Base-by-base conservation (phyloP, 2,329 filamentous ascomycete species). In the Fusarium sacchari region DNA sequence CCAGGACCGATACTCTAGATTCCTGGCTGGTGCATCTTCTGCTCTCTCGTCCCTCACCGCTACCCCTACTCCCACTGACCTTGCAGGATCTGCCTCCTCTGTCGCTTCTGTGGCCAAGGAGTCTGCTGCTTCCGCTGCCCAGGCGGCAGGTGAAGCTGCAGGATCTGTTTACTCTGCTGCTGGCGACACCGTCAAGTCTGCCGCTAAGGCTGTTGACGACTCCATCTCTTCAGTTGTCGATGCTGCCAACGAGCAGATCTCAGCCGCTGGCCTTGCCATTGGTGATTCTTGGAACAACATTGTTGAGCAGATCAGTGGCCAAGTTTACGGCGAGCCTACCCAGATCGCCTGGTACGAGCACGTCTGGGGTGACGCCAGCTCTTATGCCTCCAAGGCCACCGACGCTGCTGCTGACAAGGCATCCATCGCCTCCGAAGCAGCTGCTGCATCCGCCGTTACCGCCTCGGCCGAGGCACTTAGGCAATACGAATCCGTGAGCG, bases 1-100 rank as follows among this genome's bases (percentile, higher is more conserved):
- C 2, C 92, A 97, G 77, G 93, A 91, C 47, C 90, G 92, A 42
- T 96, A 96, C 80, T 90, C 91, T 10, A 91, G 92, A 56, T 96
- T 96, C 77, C 73, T 96, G 5, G 86, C 87, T 18, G 90, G 91
- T 9, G 94, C 93, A 13, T 94, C 92, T 15, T 90, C 88, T 40
- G 93, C 91, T 26, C 85, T 94, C 44, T 91, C 89, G 62, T 86
- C 85, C 5, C 68, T 87, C 43, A 88, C 87, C 2, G 90, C 90
- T 12, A 89, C 89, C 17, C 88, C 90, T 22, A 91, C 89, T 0
- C 87, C 90, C 13, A 91, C 90, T 56, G 77, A 88, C n/a, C 71
- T 82, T 10, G 83, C 82, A 4, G 87, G 84, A 30, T 84, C 86
- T 22, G 83, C 84, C 0, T 87, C 86, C 11, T 88, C 87, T 6